These are phyloP conservation scores for Penicillium sp. DNA, from an alignment of 2,329 filamentous ascomycete genomes.

Conservation along the genomic window DNA sequence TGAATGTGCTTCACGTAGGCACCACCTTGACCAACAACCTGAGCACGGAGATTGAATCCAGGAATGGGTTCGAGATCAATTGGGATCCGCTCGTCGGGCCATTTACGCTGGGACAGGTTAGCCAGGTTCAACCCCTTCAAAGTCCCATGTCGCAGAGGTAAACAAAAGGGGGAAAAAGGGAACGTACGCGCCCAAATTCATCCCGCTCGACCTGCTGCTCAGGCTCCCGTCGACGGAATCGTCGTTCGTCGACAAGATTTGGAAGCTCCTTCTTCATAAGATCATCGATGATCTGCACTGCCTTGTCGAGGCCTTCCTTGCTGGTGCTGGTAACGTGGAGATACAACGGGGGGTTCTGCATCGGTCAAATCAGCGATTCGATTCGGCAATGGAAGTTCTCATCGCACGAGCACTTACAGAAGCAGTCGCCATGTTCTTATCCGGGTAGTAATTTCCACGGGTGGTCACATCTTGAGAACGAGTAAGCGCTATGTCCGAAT, in stretches of 20 bases:
- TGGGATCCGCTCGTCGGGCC: conserved; percentile 92
- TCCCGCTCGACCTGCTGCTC: conserved; percentile 78
- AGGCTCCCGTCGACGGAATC: conserved; percentile 75
- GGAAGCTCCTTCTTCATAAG: conserved; percentile 94
- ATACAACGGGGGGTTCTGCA: conserved; percentile 83
- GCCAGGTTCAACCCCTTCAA: neutral
- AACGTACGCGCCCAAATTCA: conserved; percentile 72
- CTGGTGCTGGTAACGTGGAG: conserved; percentile 90
- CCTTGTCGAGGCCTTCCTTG: conserved; percentile 85
- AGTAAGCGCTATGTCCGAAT: conserved; percentile 55
- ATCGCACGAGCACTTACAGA: conserved; percentile 56
- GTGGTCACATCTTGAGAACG: conserved; percentile 90
- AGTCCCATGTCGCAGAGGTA: neutral
- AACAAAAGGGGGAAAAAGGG: no score
- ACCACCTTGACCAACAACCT: conserved; percentile 90
- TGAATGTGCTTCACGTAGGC: conserved; percentile 98
- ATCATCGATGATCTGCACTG: conserved; percentile 82
- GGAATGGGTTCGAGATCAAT: conserved; percentile 85
- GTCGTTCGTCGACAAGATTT: conserved; percentile 87
- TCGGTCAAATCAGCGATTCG: neutral
- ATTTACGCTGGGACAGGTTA: conserved; percentile 68
- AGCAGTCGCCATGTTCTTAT: conserved; percentile 94
- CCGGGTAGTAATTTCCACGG: conserved; percentile 90
- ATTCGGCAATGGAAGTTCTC: neutral
- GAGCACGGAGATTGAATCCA: conserved; percentile 91